A percentile compares a stretch with the other conserved stretches of the same genome.
phyloP scores from a whole-genome alignment of 1,139 yeast species.

The Spencermartinsiella ligniputridi region DNA sequence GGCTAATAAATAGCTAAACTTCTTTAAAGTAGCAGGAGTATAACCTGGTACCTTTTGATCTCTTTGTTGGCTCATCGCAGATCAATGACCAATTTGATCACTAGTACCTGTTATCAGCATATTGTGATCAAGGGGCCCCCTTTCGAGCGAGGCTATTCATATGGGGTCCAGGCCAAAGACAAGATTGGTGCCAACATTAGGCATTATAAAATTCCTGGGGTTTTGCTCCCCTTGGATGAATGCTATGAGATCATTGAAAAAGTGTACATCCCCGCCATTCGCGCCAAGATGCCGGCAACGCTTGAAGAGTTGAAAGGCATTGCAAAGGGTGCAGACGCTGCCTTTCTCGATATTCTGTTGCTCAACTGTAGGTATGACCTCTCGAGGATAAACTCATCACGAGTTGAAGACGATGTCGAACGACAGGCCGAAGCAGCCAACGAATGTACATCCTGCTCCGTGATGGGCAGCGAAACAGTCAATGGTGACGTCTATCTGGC shows the following conservation, averaged over 20 bases:
- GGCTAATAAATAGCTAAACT: too few relatives aligned
- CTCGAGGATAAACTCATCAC: constrained; percentile 1
- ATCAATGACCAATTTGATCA: too few relatives aligned
- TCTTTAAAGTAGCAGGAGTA: too few relatives aligned
- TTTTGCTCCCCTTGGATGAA: constrained; percentile 3
- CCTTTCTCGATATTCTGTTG: constrained; percentile 5
- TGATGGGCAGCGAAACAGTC: not conserved
- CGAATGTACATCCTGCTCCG: constrained; percentile 7
- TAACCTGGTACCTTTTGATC: too few relatives aligned
- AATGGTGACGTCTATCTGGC: constrained; percentile 3
- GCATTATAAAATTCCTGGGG: constrained; percentile 3
- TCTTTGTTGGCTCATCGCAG: too few relatives aligned
- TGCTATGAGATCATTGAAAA: constrained; percentile 4
- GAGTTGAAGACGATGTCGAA: constrained; percentile 1
- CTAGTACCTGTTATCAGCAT: constrained; percentile 3
- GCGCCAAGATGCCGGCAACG: constrained; percentile 1
- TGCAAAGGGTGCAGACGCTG: constrained; percentile 3
- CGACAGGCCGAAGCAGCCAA: not conserved
- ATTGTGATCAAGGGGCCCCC: constrained; percentile 6
- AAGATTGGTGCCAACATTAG: constrained; percentile 1
- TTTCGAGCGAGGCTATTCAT: constrained; percentile 7
- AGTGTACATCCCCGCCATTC: constrained; percentile 5
- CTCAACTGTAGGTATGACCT: constrained; percentile 6
- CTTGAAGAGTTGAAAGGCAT: constrained; percentile 7
- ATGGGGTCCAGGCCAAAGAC: constrained; percentile 2